Percentiles rank a stretch among this genome's conserved stretches.
Conservation (phyloP, 2,329 filamentous ascomycete genomes). For the Blastomyces silverae region DNA sequence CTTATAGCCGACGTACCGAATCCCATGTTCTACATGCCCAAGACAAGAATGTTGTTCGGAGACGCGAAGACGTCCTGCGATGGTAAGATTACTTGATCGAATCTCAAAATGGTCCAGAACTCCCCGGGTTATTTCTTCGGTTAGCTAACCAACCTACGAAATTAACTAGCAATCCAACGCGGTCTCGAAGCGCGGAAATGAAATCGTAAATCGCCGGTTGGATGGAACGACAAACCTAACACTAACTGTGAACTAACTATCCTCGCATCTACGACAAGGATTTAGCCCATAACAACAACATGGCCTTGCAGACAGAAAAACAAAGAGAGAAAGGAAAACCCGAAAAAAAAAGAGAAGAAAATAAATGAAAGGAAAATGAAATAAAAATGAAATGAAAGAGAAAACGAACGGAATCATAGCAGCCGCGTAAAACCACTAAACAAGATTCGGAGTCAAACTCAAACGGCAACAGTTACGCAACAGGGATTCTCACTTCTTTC, state of each 20-base stretch:
- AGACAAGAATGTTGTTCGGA: constrained; percentile 85
- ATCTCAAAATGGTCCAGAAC: too few species aligned
- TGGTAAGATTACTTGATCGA: constrained; percentile 45
- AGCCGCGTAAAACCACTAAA: neutral
- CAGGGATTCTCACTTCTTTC: neutral
- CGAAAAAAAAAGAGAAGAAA: neutral
- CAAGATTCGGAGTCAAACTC: neutral
- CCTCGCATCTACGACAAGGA: neutral
- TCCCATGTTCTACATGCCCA: constrained; percentile 88
- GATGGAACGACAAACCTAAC: neutral
- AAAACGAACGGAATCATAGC: neutral
- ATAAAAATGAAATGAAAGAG: neutral
- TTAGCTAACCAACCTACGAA: constrained; percentile 2
- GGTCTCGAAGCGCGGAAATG: constrained; percentile 21
- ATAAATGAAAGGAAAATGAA: neutral
- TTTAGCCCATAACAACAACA: neutral
- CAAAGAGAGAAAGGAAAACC: neutral
- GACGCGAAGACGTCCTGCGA: constrained; percentile 81
- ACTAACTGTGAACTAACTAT: neutral
- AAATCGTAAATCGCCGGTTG: neutral
- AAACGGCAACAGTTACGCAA: too few species aligned
- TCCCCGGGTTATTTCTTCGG: neutral
- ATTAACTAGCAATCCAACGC: constrained; percentile 20
- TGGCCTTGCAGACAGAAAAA: neutral
- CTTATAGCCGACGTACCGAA: constrained; percentile 73